Evolutionary conservation across 2,329 filamentous ascomycete species (phyloP), one percentile per base, ranked within the genome.

Genomic region (Cladorrhinum sp.): DNA sequence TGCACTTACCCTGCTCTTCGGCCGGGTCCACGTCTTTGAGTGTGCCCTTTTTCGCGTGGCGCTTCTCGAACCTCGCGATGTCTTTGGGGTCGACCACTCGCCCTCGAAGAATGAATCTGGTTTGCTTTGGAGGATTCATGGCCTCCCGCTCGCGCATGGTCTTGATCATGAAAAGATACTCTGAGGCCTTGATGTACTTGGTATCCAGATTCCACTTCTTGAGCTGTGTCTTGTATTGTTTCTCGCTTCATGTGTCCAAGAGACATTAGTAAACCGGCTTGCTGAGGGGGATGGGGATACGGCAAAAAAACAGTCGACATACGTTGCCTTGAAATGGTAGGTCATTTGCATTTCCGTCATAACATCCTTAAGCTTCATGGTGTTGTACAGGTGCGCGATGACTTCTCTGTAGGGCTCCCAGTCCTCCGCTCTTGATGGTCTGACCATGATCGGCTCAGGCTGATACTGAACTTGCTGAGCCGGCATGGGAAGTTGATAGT

Each of bases 281-380:
- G 41, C 16, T 22, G 29, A 32, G 29, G 29, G 12, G 10, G n/a
- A n/a, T n/a, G n/a, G n/a, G n/a, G n/a, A n/a, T 27, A 38, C n/a
- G 20, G 56, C 8, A 20, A 24, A 16, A 36, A 18, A 4, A 18
- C n/a, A 20, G 41, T 18, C n/a, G 16, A 51, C 69, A 56, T 51
- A 73, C 71, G 71, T 73, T 10, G 70, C 71, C 23, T 69, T 70
- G 66, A 73, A 73, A 49, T 48, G 57, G 53, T 72, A 67, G 0
- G 58, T 59, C 12, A 38, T 50, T 41, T 73, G 63, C 71, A 73
- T 73, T 38, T 75, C 71, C n/a, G 69, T 68, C 68, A 75, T 75
- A 29, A 74, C 74, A 10, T 75, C 70, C 27, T 74, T 73, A 18
- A 76, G 67, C 62, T 73, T 76, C 64, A 74, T 71, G 22, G 67